A percentile compares a stretch with the other conserved stretches of the same genome.
phyloP scores from a whole-genome alignment of 108 stramenopile genomes.

The Nitzschia sp. region DNA sequence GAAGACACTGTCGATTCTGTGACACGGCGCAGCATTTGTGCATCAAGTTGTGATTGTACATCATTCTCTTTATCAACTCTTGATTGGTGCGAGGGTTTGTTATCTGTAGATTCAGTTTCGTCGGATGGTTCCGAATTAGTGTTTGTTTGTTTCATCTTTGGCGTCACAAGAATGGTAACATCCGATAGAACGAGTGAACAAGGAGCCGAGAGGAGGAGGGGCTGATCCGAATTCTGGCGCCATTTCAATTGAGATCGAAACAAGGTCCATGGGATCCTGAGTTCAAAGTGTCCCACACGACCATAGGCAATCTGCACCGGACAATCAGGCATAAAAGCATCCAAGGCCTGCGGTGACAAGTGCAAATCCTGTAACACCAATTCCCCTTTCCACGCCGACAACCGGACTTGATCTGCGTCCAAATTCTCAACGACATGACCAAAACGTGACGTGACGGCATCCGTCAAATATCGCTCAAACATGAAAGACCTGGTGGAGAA shows the following conservation, averaged over 20 bases:
- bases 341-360: slow-evolving; percentile 52
- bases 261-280: slow-evolving; percentile 67
- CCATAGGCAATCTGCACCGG: slow-evolving; percentile 67
- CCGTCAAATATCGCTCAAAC: slow-evolving; percentile 68
- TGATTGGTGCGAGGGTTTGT: background rate
- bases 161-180: slow-evolving; percentile 67
- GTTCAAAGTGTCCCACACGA: slow-evolving; percentile 54
- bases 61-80: slow-evolving; percentile 30
- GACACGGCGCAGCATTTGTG: slow-evolving; percentile 30
- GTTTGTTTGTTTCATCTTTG: slow-evolving; percentile 7
- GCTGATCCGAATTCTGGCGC: slow-evolving; percentile 1
- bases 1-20: slow-evolving; percentile 33
- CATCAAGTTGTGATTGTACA: slow-evolving; percentile 39
- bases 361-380: slow-evolving; percentile 52
- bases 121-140: slow-evolving; percentile 8
- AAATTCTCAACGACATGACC: slow-evolving; percentile 65
- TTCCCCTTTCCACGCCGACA: slow-evolving; percentile 74
- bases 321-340: slow-evolving; percentile 30
- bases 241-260: slow-evolving; percentile 36
- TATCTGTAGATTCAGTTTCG: slow-evolving; percentile 4
- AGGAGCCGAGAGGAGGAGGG: background rate
- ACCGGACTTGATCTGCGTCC: slow-evolving; percentile 51
- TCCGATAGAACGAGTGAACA: slow-evolving; percentile 66
- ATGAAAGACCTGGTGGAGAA: slow-evolving; percentile 14
- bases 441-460: slow-evolving; percentile 57